Conservation (phyloP, 1,139 yeast genomes). For the Yamadazyma oceani region DNA sequence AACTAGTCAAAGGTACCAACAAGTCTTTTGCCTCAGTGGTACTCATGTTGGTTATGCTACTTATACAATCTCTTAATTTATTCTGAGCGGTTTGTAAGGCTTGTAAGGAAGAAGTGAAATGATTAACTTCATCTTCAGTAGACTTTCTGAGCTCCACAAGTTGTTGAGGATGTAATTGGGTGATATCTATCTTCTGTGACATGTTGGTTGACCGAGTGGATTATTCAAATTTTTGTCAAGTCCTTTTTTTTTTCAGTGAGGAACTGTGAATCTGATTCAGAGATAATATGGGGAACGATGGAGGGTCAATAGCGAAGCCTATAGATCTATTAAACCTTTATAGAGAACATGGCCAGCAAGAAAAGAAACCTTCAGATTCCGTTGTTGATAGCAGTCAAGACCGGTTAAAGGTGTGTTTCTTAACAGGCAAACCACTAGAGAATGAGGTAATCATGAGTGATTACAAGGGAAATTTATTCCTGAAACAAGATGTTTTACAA, state of each 20-base stretch:
- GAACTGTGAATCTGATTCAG: neutral
- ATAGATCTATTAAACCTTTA: conserved; percentile 40
- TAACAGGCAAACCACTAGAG: conserved; percentile 29
- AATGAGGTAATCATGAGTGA: conserved; percentile 63
- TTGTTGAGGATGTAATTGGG: conserved; percentile 78
- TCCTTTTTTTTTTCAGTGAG: neutral
- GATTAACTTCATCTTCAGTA: conserved; percentile 82
- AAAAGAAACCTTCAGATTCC: neutral
- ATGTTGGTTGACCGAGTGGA: too few species aligned
- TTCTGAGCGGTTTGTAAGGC: conserved; percentile 83
- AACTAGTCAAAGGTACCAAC: conserved; percentile 84
- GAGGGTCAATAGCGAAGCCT: conserved; percentile 50
- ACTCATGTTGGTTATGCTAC: conserved; percentile 62
- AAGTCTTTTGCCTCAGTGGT: conserved; percentile 49
- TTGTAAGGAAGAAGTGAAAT: conserved; percentile 78
- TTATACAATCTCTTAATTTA: conserved; percentile 79
- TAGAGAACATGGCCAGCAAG: conserved; percentile 15
- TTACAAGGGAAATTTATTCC: conserved; percentile 65
- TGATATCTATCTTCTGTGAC: conserved; percentile 51
- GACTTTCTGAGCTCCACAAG: conserved; percentile 80
- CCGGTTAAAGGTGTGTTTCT: conserved; percentile 20
- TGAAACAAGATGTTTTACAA: conserved; percentile 66
- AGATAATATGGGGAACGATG: conserved; percentile 46
- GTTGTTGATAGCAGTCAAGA: neutral
- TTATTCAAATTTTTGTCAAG: neutral